These are phyloP conservation scores for Fusarium irregulare DNA, from an alignment of 2,329 filamentous ascomycete species.

Conservation along the genomic window DNA sequence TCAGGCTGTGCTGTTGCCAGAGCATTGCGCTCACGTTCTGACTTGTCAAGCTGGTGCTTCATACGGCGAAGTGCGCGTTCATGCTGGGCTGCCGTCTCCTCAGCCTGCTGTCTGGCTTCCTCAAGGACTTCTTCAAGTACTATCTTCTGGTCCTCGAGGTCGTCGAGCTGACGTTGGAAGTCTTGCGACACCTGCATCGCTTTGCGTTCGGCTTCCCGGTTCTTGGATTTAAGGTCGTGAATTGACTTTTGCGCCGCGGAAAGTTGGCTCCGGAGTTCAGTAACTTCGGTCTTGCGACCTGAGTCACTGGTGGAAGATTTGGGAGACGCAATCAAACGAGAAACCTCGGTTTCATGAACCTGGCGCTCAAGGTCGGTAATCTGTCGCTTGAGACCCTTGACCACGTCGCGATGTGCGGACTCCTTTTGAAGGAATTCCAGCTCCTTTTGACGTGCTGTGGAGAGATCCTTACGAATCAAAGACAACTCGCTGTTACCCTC, in stretches of 20 bases:
- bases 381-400: conserved; percentile 72
- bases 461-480: conserved; percentile 70
- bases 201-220: conserved; percentile 63
- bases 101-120: conserved; percentile 63
- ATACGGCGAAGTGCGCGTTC: conserved; percentile 57
- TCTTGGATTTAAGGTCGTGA: conserved; percentile 63
- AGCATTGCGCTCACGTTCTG: conserved; percentile 59
- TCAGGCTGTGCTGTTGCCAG: conserved; percentile 52
- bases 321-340: conserved; percentile 59
- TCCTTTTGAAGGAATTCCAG: conserved; percentile 74
- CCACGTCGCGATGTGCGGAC: conserved; percentile 68
- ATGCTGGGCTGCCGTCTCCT: conserved; percentile 59
- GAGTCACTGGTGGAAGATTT: conserved; percentile 62
- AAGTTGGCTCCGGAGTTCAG: conserved; percentile 70
- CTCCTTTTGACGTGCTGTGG: conserved; percentile 73
- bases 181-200: conserved; percentile 57
- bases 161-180: conserved; percentile 65
- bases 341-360: conserved; percentile 72
- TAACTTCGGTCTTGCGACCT: conserved; percentile 66
- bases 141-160: conserved; percentile 69
- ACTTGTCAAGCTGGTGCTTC: conserved; percentile 63
- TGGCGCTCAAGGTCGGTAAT: conserved; percentile 75
- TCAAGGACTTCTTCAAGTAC: conserved; percentile 69
- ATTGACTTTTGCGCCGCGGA: conserved; percentile 68
- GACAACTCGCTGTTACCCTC: conserved; percentile 67